Evolutionary conservation across 352 stramenopile species (phyloP).

Genomic region (Globisporangium camurandrum): DNA sequence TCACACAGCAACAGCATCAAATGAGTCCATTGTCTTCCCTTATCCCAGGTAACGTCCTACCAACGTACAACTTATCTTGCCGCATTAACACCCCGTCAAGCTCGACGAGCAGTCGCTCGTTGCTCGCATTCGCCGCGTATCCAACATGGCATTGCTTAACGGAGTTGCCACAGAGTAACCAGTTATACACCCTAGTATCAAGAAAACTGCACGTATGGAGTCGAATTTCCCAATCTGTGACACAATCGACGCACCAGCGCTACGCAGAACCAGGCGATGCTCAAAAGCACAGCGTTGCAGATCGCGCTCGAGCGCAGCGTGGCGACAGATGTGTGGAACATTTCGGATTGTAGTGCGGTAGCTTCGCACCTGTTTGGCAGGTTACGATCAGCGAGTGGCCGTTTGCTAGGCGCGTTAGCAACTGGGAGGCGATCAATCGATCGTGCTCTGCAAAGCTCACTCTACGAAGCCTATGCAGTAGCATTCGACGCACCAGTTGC

Average conservation of each 20-base stretch:
- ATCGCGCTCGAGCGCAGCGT: conserved; percentile 25
- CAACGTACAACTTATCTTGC: conserved; percentile 14
- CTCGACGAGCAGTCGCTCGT: conserved; percentile 6
- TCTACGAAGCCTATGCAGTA: too few species aligned
- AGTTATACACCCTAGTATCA: background rate
- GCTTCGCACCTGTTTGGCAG: background rate
- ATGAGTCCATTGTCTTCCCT: background rate
- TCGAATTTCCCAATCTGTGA: too few species aligned
- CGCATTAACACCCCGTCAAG: conserved; percentile 9
- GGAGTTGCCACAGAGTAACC: too few species aligned
- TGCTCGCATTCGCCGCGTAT: conserved; percentile 12
- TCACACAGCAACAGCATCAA: too few species aligned
- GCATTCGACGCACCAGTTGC: conserved; percentile 30
- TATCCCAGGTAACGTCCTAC: background rate
- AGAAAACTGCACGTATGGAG: too few species aligned
- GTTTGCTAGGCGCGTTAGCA: too few species aligned
- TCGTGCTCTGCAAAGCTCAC: too few species aligned
- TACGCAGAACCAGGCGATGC: conserved; percentile 42
- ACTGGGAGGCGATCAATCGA: too few species aligned
- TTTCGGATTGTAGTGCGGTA: conserved; percentile 3
- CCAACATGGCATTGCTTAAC: conserved; percentile 24
- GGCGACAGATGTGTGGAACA: conserved; percentile 16
- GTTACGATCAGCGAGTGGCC: background rate
- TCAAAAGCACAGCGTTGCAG: conserved; percentile 34
- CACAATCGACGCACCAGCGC: conserved; percentile 30